A percentile compares a stretch with the other conserved stretches of the same genome.
Evolutionary conservation across 176 grass and related monocot genomes (phyloP).

Genomic region (Triticum urartu): DNA sequence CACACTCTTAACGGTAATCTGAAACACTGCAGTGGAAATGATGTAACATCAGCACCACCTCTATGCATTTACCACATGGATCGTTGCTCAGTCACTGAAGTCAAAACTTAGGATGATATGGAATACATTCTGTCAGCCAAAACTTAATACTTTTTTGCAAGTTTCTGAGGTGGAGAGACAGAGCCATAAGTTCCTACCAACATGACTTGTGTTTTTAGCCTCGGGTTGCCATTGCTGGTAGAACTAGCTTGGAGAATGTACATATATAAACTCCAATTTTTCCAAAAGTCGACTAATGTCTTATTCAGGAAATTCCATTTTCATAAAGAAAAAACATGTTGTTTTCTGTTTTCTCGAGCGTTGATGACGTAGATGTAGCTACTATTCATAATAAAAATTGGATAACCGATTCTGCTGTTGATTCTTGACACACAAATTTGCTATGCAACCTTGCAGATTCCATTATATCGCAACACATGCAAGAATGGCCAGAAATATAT

Average conservation of each 20-base stretch:
- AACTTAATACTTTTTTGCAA: too few relatives aligned
- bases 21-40: too few relatives aligned
- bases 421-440: conserved; percentile 15
- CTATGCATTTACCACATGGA: too few relatives aligned
- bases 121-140: too few relatives aligned
- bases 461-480: conserved; percentile 32
- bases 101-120: too few relatives aligned
- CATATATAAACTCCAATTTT: background rate
- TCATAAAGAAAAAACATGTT: background rate
- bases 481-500: conserved; percentile 64
- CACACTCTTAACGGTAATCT: too few relatives aligned
- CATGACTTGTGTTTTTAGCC: background rate
- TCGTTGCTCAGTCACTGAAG: too few relatives aligned
- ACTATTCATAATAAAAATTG: background rate
- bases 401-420: background rate
- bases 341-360: background rate
- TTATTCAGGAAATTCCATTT: background rate
- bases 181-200: too few relatives aligned
- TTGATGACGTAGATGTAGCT: background rate
- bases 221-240: background rate
- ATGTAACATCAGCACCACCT: too few relatives aligned
- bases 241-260: background rate
- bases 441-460: conserved; percentile 45
- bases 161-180: too few relatives aligned
- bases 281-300: background rate